These are phyloP conservation scores for Vitrella brassicaformis DNA, from an alignment of 73 alveolate genomes.

Conservation along the genomic window DNA sequence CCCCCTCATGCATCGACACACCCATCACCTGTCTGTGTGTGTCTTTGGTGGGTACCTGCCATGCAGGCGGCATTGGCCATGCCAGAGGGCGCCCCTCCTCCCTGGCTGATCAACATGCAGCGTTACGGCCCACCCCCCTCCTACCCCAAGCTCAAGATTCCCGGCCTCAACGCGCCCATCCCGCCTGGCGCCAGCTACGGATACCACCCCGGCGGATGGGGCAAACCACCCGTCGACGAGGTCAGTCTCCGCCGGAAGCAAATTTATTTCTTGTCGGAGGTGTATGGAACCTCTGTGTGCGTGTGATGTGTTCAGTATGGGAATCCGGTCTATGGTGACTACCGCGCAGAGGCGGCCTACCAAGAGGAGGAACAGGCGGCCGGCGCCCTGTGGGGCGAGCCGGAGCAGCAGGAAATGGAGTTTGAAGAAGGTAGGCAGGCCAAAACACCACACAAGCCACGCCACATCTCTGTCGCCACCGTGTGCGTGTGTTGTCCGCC, in stretches of 20 bases:
- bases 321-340: constrained; percentile 21
- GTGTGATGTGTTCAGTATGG: not conserved
- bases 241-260: not conserved
- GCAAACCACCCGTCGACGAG: constrained; percentile 34
- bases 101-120: constrained; percentile 80
- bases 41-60: too few relatives aligned
- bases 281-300: not conserved
- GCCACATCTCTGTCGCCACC: too few relatives aligned
- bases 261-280: not conserved
- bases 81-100: too few relatives aligned
- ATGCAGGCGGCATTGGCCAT: too few relatives aligned
- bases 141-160: constrained; percentile 83
- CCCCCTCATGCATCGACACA: too few relatives aligned
- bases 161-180: constrained; percentile 77
- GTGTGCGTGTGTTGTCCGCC: too few relatives aligned
- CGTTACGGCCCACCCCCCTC: constrained; percentile 94
- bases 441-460: too few relatives aligned
- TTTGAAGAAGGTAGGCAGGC: too few relatives aligned
- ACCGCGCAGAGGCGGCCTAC: constrained; percentile 12
- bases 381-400: not conserved
- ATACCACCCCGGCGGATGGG: constrained; percentile 38
- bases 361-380: too few relatives aligned
- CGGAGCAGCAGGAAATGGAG: too few relatives aligned
- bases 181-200: constrained; percentile 56
- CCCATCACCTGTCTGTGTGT: too few relatives aligned